phyloP scores from a whole-genome alignment of 176 grass and related monocot species.

The Aegilops umbellulata region DNA sequence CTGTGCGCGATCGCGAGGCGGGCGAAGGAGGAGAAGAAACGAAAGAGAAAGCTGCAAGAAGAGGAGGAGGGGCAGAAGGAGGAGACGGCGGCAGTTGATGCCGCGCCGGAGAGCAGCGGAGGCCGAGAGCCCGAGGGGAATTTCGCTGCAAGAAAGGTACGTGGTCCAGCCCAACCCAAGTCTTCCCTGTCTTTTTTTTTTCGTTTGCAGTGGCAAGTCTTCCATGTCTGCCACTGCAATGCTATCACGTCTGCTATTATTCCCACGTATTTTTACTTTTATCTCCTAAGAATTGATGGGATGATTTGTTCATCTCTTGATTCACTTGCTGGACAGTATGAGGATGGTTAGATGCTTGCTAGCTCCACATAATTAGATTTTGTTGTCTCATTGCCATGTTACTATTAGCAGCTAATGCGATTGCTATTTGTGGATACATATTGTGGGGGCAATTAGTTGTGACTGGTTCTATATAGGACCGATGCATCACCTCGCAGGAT shows the following conservation, averaged over 20 bases:
- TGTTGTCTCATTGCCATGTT: not conserved
- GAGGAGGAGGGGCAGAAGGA: not conserved
- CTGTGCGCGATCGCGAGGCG: conserved; percentile 27
- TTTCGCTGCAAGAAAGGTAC: conserved; percentile 37
- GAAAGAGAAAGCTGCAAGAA: not conserved
- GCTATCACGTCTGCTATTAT: conserved; percentile 6
- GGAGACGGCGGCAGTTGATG: not conserved
- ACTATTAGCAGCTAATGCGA: not conserved
- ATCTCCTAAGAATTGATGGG: not conserved
- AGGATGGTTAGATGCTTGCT: not conserved
- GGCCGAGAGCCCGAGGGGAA: conserved; percentile 27
- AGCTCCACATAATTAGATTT: not conserved
- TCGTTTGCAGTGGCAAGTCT: too few relatives aligned
- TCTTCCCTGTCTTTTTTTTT: not conserved
- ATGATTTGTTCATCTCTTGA: not conserved
- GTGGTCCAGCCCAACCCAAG: conserved; percentile 26
- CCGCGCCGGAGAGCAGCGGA: not conserved
- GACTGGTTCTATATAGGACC: conserved; percentile 8
- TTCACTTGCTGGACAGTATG: not conserved
- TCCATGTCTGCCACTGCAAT: not conserved
- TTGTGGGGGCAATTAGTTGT: conserved; percentile 3
- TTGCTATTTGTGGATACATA: not conserved
- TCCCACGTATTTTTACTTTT: not conserved
- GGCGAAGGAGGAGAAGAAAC: conserved; percentile 12
- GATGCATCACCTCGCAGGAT: conserved; percentile 12